These are phyloP conservation scores for Lactarius psammicola DNA, from an alignment of 768 basidiomycete genomes.

Conservation along the genomic window DNA sequence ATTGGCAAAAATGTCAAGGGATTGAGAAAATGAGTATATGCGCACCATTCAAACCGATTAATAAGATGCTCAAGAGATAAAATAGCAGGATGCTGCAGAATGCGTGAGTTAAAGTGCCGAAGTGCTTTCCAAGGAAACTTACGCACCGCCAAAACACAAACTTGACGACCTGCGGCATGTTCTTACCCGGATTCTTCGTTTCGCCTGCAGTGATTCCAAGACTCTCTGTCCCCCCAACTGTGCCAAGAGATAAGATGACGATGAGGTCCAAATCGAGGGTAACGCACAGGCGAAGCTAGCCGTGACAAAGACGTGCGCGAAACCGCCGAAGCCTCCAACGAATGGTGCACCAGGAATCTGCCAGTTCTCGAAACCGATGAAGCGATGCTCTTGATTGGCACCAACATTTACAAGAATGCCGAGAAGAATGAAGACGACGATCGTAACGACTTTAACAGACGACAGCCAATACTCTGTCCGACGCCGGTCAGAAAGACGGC, in stretches of 20 bases:
- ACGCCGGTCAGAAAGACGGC: not conserved
- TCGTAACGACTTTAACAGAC: slow-evolving; percentile 76
- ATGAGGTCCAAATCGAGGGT: not conserved
- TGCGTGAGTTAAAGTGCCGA: not conserved
- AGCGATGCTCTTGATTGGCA: slow-evolving; percentile 61
- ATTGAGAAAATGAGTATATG: slow-evolving; percentile 6
- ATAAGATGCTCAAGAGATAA: slow-evolving; percentile 69
- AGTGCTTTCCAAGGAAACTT: not conserved
- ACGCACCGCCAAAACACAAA: slow-evolving; percentile 84
- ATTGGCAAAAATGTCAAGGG: not conserved
- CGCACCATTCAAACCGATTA: slow-evolving; percentile 82
- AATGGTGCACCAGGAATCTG: slow-evolving; percentile 77
- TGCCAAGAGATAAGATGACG: not conserved
- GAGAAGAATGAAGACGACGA: slow-evolving; percentile 74
- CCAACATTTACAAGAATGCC: slow-evolving; percentile 82
- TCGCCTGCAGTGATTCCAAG: slow-evolving; percentile 92
- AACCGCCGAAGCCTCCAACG: slow-evolving; percentile 81
- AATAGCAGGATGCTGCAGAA: slow-evolving; percentile 71
- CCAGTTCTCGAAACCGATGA: slow-evolving; percentile 75
- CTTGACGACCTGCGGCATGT: slow-evolving; percentile 87
- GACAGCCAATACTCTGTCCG: slow-evolving; percentile 82
- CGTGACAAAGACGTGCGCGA: slow-evolving; percentile 78
- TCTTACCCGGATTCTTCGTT: slow-evolving; percentile 80
- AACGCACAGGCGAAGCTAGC: slow-evolving; percentile 80
- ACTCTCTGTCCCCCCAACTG: slow-evolving; percentile 86